Evolutionary conservation across 192 early-diverging fungal species (phyloP).

Genomic region (Piromyces finnis): DNA sequence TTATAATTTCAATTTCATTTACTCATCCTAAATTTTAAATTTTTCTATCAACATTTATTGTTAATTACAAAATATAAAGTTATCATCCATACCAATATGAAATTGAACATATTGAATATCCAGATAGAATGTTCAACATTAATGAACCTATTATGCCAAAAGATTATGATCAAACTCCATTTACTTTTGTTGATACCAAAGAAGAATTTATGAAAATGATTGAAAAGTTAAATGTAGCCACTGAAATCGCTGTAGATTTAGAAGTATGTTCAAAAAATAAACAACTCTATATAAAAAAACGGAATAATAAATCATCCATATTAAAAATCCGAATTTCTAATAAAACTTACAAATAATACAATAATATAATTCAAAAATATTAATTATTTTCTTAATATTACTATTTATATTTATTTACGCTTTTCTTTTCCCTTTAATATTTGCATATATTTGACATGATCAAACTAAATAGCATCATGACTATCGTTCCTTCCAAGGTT

Average conservation of each 20-base stretch:
- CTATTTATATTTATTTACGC: too few relatives aligned
- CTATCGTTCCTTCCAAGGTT: constrained; percentile 89
- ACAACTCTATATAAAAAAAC: too few relatives aligned
- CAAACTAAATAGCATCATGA: constrained; percentile 52
- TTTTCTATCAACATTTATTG: too few relatives aligned
- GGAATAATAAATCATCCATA: too few relatives aligned
- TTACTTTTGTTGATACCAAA: constrained; percentile 65
- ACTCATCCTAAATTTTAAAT: too few relatives aligned
- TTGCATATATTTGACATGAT: not conserved
- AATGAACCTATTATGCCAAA: constrained; percentile 17
- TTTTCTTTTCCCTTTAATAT: too few relatives aligned
- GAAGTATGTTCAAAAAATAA: constrained; percentile 15
- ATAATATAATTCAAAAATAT: too few relatives aligned
- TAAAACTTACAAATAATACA: too few relatives aligned
- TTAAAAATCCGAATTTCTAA: too few relatives aligned
- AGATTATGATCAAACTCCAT: constrained; percentile 47
- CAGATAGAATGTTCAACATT: constrained; percentile 43
- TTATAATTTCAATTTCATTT: too few relatives aligned
- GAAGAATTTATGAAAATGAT: constrained; percentile 47
- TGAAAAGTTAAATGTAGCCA: constrained; percentile 26
- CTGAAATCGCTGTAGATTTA: constrained; percentile 83
- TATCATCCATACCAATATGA: constrained; percentile 84
- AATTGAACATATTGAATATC: constrained; percentile 62
- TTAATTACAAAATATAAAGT: not conserved
- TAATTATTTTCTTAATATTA: too few relatives aligned